A percentile compares a stretch with the other conserved stretches of the same genome.
Evolutionary conservation across 345 rosid species (phyloP).

Genomic region (Sisymbrium irio): DNA sequence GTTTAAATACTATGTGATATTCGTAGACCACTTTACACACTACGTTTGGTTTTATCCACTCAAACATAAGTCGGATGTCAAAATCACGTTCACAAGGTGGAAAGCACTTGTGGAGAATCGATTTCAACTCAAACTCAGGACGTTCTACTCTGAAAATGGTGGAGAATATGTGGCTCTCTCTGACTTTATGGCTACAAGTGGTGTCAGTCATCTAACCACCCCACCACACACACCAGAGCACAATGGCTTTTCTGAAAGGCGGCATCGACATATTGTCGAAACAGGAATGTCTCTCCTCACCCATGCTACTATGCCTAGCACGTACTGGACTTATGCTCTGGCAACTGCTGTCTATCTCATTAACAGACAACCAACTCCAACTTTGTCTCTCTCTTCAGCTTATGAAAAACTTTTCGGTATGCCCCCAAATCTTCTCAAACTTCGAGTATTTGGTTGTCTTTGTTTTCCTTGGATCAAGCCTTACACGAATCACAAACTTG

Average conservation of each 20-base stretch:
- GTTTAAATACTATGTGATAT: not conserved
- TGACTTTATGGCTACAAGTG: not conserved
- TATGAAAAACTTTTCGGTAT: not conserved
- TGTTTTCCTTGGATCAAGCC: not conserved
- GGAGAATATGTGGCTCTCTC: not conserved
- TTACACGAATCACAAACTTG: not conserved
- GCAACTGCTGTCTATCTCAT: not conserved
- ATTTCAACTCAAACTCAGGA: not conserved
- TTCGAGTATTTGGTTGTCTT: not conserved
- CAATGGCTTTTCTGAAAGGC: not conserved
- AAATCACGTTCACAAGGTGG: not conserved
- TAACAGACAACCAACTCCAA: not conserved
- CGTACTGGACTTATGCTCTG: not conserved
- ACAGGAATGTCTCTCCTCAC: not conserved
- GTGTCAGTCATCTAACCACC: not conserved
- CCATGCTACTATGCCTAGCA: not conserved
- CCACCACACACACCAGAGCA: not conserved
- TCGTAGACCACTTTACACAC: not conserved
- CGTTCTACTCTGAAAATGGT: not conserved
- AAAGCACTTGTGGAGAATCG: not conserved
- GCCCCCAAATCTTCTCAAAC: not conserved
- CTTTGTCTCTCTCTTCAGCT: accelerated
- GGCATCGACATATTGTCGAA: not conserved
- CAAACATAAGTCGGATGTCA: not conserved
- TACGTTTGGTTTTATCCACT: not conserved